phyloP scores from a whole-genome alignment of 1,139 yeast species.

The Debaryomycetaceae sp. region DNA sequence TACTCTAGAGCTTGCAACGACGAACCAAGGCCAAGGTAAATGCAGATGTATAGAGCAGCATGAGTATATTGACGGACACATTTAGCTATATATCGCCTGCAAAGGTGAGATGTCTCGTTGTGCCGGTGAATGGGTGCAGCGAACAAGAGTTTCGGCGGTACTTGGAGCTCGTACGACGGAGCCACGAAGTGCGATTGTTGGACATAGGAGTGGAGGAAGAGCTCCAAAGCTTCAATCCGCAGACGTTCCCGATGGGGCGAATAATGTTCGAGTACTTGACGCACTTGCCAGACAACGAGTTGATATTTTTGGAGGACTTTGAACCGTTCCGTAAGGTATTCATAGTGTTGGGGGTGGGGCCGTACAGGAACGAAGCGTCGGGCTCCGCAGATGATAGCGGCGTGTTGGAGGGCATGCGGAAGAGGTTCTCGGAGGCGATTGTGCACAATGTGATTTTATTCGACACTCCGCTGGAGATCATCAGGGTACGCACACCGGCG shows the following conservation, averaged over 20 bases:
- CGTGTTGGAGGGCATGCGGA: slow-evolving; percentile 13
- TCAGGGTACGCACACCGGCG: slow-evolving; percentile 13
- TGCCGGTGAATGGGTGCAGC: slow-evolving; percentile 64
- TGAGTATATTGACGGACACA: slow-evolving; percentile 12
- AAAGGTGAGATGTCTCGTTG: slow-evolving; percentile 61
- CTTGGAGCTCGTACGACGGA: slow-evolving; percentile 43
- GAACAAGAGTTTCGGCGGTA: slow-evolving; percentile 46
- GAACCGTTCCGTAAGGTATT: slow-evolving; percentile 84
- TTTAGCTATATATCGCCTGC: slow-evolving; percentile 51
- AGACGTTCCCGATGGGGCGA: slow-evolving; percentile 76
- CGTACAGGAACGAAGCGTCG: slow-evolving; percentile 26
- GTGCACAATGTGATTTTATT: slow-evolving; percentile 62
- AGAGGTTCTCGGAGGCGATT: slow-evolving; percentile 54
- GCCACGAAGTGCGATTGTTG: slow-evolving; percentile 62
- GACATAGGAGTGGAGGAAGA: slow-evolving; percentile 69
- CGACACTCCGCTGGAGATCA: slow-evolving; percentile 39
- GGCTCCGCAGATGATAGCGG: slow-evolving; percentile 3
- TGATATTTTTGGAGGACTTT: slow-evolving; percentile 71
- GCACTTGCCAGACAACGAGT: slow-evolving; percentile 51
- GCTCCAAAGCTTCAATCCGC: slow-evolving; percentile 69
- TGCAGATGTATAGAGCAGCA: not conserved
- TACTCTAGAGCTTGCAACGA: not conserved
- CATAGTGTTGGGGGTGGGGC: slow-evolving; percentile 62
- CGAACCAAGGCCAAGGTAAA: not conserved
- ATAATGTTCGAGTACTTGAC: slow-evolving; percentile 56